Evolutionary conservation across 2,329 filamentous ascomycete species (phyloP), one percentile per base, ranked within the genome.

Genomic region (Monosporascus sp.): DNA sequence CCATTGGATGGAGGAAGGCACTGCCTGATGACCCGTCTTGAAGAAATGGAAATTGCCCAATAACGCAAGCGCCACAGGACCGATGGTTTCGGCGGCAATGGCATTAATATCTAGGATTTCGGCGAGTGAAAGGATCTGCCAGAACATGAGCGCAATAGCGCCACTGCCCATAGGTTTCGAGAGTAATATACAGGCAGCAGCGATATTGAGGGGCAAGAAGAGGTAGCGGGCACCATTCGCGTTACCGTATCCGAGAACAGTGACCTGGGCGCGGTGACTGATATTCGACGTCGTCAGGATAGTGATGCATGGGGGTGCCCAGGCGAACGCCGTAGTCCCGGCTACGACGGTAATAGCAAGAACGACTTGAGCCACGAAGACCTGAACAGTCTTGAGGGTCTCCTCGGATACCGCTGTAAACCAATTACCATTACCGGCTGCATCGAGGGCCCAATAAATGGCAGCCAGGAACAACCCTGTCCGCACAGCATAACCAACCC

Each of bases 11-110:
- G 85, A 89, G 60, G 86, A 82, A 24, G 96, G 80, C 0, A 85
- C 88, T 14, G 93, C 93, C 72, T 97, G 93, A 70, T 99, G 94
- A 56, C 94, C 94, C 0, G 94, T 99, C 68, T 96, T 97, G 83
- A 99, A 99, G 76, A 86, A 99, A 75, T 97, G 86, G 71, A 93
- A 96, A 64, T 88, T 90, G 54, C 92, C 94, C 1, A 99, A 82
- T n/a, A 97, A 74, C 11, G 85, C 93, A 25, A 97, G 81, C 57
- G 95, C 79, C 39, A 94, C 76, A 20, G 94, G 92, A 0, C 91
- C 93, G 62, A 97, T 88, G 6, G 90, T 79, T 45, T 84, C 85
- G 48, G 81, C 76, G 17, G 85, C 83, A 39, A 87, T 68, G 55
- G 72, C 68, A 64, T 83, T 80, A 60, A 83, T 73, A 65, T 88